Percentiles rank a stretch among this genome's conserved stretches.
These are phyloP conservation scores for Aspergillus steynii DNA, from an alignment of 495 filamentous ascomycete genomes.

Conservation along the genomic window DNA sequence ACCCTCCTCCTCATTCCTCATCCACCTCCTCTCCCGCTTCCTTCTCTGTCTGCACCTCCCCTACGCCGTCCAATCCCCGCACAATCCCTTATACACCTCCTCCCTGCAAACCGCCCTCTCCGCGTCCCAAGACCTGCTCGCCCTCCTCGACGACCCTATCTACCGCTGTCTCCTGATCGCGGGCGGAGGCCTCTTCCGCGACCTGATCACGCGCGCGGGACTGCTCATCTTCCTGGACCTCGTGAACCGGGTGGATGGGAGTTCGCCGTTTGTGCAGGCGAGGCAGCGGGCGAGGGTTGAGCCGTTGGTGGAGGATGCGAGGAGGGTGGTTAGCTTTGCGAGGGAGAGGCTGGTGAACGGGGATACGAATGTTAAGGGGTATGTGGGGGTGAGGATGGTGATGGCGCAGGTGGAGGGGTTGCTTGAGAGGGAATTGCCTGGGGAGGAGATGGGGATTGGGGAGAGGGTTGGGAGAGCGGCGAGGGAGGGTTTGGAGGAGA, in stretches of 20 bases:
- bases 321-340: conserved; percentile 31
- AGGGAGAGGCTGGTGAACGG: conserved; percentile 42
- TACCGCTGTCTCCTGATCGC: conserved; percentile 41
- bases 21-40: conserved; percentile 47
- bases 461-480: conserved; percentile 23
- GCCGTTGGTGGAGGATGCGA: conserved; percentile 36
- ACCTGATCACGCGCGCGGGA: conserved; percentile 37
- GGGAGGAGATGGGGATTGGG: conserved; percentile 22
- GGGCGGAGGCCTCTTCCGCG: conserved; percentile 52
- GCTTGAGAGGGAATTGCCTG: conserved; percentile 4
- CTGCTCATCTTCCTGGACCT: conserved; percentile 42
- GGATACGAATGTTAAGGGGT: conserved; percentile 53
- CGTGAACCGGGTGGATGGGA: conserved; percentile 21
- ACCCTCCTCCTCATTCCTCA: conserved; percentile 31
- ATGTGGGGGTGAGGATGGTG: conserved; percentile 48
- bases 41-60: conserved; percentile 48
- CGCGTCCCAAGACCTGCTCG: conserved; percentile 39
- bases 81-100: conserved; percentile 48
- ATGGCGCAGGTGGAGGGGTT: conserved; percentile 40
- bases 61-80: conserved; percentile 42
- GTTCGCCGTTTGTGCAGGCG: conserved; percentile 21
- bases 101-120: conserved; percentile 50
- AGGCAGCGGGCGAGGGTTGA: conserved; percentile 30
- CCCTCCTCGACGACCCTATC: conserved; percentile 37
- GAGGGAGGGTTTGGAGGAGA: conserved; percentile 30